These are phyloP conservation scores for Diddensiella santjacobensis DNA, from an alignment of 805 yeast species.

Conservation along the genomic window DNA sequence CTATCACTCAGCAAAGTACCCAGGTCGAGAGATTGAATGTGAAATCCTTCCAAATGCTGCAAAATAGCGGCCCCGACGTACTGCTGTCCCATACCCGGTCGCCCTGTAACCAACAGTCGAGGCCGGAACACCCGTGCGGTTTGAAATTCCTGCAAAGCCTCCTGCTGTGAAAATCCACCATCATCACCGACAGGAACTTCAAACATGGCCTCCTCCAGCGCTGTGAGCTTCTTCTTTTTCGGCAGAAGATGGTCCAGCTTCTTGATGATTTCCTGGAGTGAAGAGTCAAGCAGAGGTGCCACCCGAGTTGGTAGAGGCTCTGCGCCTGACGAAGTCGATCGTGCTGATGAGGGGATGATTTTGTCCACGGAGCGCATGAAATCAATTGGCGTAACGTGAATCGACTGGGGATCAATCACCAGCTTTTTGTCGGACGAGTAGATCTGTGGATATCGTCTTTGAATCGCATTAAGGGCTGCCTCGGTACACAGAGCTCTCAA, in stretches of 20 bases:
- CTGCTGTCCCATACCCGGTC: slow-evolving; percentile 79
- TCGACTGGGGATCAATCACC: slow-evolving; percentile 62
- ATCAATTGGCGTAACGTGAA: slow-evolving; percentile 74
- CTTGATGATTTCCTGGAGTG: slow-evolving; percentile 43
- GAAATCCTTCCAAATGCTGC: slow-evolving; percentile 81
- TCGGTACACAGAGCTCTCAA: slow-evolving; percentile 91
- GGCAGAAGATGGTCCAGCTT: slow-evolving; percentile 61
- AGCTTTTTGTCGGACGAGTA: slow-evolving; percentile 73
- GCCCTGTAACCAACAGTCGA: slow-evolving; percentile 68
- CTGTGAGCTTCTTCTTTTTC: slow-evolving; percentile 45
- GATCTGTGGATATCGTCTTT: slow-evolving; percentile 89
- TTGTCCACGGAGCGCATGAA: slow-evolving; percentile 81
- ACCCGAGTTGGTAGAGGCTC: slow-evolving; percentile 76
- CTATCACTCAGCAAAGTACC: slow-evolving; percentile 74
- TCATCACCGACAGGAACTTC: slow-evolving; percentile 51
- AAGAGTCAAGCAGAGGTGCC: slow-evolving; percentile 55
- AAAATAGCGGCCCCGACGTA: slow-evolving; percentile 79
- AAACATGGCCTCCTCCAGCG: slow-evolving; percentile 67
- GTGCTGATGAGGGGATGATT: slow-evolving; percentile 87
- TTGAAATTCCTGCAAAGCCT: slow-evolving; percentile 46
- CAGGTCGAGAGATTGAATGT: slow-evolving; percentile 80
- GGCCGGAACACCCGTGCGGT: slow-evolving; percentile 77
- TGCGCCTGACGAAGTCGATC: slow-evolving; percentile 70
- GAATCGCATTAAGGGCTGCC: slow-evolving; percentile 89
- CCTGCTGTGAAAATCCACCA: slow-evolving; percentile 67